phyloP scores from a whole-genome alignment of 352 stramenopile species.

The Peronospora farinosa region DNA sequence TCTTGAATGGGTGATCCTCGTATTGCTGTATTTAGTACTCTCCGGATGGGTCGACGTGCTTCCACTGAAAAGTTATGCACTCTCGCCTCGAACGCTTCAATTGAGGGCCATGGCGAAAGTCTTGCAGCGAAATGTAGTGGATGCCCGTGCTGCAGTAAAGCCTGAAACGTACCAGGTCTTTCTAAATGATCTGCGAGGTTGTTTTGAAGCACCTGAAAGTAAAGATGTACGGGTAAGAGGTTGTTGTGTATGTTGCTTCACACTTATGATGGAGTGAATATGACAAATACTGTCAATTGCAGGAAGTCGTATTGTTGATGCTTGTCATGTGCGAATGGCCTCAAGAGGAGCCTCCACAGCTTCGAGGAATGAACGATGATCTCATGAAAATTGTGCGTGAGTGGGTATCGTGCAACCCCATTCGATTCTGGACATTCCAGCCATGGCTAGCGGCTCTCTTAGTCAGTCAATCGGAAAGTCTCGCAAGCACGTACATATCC shows the following conservation, averaged over 20 bases:
- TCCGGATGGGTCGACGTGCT: slow-evolving; percentile 20
- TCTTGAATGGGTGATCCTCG: slow-evolving; percentile 2
- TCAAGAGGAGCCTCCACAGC: slow-evolving; percentile 16
- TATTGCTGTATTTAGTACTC: slow-evolving; percentile 21
- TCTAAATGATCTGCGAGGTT: slow-evolving; percentile 18
- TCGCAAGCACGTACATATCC: slow-evolving; percentile 25
- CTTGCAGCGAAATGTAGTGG: slow-evolving; percentile 38
- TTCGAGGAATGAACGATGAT: slow-evolving; percentile 25
- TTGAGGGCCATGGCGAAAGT: slow-evolving; percentile 31
- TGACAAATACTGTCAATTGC: neutral
- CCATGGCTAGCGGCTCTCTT: slow-evolving; percentile 31
- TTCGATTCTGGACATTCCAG: slow-evolving; percentile 29
- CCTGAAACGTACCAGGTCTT: slow-evolving; percentile 26
- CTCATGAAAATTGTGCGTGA: slow-evolving; percentile 23
- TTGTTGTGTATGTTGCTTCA: neutral
- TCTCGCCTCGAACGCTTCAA: slow-evolving; percentile 35
- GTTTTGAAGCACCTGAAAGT: slow-evolving; percentile 18
- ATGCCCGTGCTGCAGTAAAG: slow-evolving; percentile 22
- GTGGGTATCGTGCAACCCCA: slow-evolving; percentile 21
- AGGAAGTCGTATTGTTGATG: slow-evolving; percentile 38
- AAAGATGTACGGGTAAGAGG: slow-evolving; percentile 23
- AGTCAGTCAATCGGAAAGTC: slow-evolving; percentile 14
- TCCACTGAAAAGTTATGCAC: slow-evolving; percentile 33
- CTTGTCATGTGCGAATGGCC: slow-evolving; percentile 35
- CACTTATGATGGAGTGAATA: neutral